A percentile compares a stretch with the other conserved stretches of the same genome.
These are phyloP conservation scores for Xylaria scruposa DNA, from an alignment of 495 filamentous ascomycete species.

Conservation along the genomic window DNA sequence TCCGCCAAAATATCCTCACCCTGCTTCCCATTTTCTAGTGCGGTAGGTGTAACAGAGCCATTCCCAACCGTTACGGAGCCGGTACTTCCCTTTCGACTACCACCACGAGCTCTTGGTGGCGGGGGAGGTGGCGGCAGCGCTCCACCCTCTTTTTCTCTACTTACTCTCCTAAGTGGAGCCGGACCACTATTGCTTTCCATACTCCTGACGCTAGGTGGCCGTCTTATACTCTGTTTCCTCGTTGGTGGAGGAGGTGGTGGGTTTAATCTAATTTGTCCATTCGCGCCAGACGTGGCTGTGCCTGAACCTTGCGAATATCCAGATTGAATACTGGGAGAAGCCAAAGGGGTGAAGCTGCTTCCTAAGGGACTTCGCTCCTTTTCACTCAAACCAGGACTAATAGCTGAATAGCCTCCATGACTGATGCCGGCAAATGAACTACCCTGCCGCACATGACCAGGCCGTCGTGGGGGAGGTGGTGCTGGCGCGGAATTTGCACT, in stretches of 20 bases:
- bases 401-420: constrained; percentile 27
- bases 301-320: constrained; percentile 15
- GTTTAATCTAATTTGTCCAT: constrained; percentile 40
- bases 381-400: constrained; percentile 25
- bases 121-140: constrained; percentile 62
- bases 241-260: constrained; percentile 55
- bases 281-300: constrained; percentile 27
- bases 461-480: constrained; percentile 53
- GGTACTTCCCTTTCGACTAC: constrained; percentile 43
- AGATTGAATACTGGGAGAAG: constrained; percentile 24
- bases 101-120: constrained; percentile 64
- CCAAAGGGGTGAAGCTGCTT: constrained; percentile 12
- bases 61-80: constrained; percentile 25
- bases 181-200: constrained; percentile 43
- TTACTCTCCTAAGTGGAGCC: constrained; percentile 30
- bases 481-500: constrained; percentile 41
- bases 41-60: constrained; percentile 36
- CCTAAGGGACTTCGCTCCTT: constrained; percentile 29
- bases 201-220: constrained; percentile 46
- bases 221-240: constrained; percentile 46
- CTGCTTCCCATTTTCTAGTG: constrained; percentile 21
- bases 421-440: constrained; percentile 33
- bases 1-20: constrained; percentile 67
- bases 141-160: constrained; percentile 38
- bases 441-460: constrained; percentile 42